Conservation (phyloP, 2,329 filamentous ascomycete genomes). For the Talaromyces sp. region DNA sequence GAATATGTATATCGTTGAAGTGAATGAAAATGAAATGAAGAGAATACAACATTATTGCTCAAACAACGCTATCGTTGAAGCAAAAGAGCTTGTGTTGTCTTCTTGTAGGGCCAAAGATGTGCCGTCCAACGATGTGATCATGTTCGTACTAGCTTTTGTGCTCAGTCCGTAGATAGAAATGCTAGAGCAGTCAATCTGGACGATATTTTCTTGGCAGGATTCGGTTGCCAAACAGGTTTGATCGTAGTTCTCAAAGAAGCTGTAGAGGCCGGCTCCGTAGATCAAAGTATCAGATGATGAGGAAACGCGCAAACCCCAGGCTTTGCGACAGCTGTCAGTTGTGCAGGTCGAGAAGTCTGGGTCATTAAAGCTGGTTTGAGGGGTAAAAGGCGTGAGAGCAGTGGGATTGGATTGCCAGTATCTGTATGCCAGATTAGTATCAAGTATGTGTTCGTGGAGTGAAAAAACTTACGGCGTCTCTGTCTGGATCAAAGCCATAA, state of each 20-base stretch:
- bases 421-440: constrained; percentile 17
- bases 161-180: constrained; percentile 66
- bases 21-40: not conserved
- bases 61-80: constrained; percentile 45
- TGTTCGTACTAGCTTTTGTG: constrained; percentile 72
- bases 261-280: constrained; percentile 73
- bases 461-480: constrained; percentile 68
- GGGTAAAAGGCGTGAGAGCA: constrained; percentile 51
- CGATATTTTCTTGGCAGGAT: constrained; percentile 74
- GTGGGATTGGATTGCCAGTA: constrained; percentile 80
- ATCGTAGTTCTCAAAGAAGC: constrained; percentile 78
- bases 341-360: constrained; percentile 64
- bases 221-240: constrained; percentile 66
- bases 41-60: constrained; percentile 26
- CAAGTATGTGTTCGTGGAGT: not conserved
- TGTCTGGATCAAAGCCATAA: constrained; percentile 79
- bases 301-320: constrained; percentile 71
- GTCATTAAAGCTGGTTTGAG: constrained; percentile 46
- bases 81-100: constrained; percentile 43
- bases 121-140: constrained; percentile 55
- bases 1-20: constrained; percentile 12
- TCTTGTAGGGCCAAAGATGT: constrained; percentile 35
- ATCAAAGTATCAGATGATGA: constrained; percentile 65
- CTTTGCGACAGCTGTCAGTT: constrained; percentile 61
- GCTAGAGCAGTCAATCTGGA: constrained; percentile 64